These are phyloP conservation scores for Clohesyomyces aquaticus DNA, from an alignment of 495 filamentous ascomycete species.

Conservation along the genomic window DNA sequence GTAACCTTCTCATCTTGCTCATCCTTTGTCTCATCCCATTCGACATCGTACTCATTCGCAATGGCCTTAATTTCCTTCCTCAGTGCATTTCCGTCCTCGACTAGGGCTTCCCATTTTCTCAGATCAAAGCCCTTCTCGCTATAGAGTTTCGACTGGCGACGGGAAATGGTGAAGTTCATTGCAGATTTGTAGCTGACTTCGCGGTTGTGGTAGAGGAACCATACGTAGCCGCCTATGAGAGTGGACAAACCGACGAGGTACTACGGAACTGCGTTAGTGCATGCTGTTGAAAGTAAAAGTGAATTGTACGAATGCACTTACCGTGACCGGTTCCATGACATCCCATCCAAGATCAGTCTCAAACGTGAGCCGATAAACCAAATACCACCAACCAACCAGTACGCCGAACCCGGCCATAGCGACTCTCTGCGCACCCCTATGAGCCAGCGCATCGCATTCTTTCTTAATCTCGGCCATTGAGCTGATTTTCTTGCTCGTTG, in stretches of 20 bases:
- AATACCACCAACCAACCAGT: constrained; percentile 76
- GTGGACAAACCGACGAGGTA: constrained; percentile 82
- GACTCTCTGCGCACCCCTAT: constrained; percentile 73
- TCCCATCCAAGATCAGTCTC: constrained; percentile 84
- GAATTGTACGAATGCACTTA: constrained; percentile 26
- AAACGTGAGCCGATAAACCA: constrained; percentile 79
- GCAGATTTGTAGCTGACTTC: constrained; percentile 85
- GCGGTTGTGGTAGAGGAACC: constrained; percentile 91
- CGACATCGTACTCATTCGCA: constrained; percentile 88
- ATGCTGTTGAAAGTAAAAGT: constrained; percentile 1
- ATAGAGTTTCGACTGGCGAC: constrained; percentile 78
- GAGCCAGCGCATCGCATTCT: constrained; percentile 79
- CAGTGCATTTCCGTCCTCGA: constrained; percentile 81
- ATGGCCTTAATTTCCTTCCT: constrained; percentile 79
- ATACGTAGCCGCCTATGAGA: constrained; percentile 86
- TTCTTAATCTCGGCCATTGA: constrained; percentile 71
- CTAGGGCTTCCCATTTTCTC: constrained; percentile 72
- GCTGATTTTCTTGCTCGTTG: constrained; percentile 68
- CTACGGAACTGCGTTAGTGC: constrained; percentile 22
- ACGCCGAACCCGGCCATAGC: constrained; percentile 77
- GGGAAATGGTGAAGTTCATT: constrained; percentile 80
- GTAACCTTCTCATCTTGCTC: constrained; percentile 74
- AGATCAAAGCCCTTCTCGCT: constrained; percentile 73
- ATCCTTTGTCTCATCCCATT: constrained; percentile 84
- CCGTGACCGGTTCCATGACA: constrained; percentile 85